Evolutionary conservation across 345 rosid genomes (phyloP).

Genomic region (Microthlaspi erraticum): DNA sequence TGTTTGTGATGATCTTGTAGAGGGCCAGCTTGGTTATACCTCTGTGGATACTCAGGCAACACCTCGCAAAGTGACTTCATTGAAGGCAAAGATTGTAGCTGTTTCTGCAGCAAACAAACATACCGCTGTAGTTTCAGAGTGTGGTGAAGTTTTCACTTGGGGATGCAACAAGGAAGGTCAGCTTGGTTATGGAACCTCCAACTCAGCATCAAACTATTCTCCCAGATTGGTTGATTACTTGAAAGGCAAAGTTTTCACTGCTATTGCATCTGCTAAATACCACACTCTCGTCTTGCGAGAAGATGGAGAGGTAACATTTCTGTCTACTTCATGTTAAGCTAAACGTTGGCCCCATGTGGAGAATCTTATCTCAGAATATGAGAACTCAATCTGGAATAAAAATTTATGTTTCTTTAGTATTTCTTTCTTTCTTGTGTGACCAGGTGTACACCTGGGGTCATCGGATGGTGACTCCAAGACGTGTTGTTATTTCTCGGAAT

Average conservation of each 20-base stretch:
- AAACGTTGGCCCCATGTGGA: not conserved
- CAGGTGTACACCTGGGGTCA: constrained; percentile 98
- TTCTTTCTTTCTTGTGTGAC: constrained; percentile 37
- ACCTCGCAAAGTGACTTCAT: constrained; percentile 89
- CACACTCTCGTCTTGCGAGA: constrained; percentile 82
- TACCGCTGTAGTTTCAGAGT: constrained; percentile 87
- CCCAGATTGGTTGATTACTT: constrained; percentile 93
- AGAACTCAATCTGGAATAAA: constrained; percentile 15
- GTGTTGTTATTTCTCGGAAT: constrained; percentile 72
- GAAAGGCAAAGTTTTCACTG: constrained; percentile 73
- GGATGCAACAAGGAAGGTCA: constrained; percentile 98
- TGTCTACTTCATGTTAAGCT: not conserved
- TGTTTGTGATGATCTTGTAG: constrained; percentile 52
- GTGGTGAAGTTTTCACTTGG: constrained; percentile 97
- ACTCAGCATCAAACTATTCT: constrained; percentile 94
- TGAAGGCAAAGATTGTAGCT: constrained; percentile 73
- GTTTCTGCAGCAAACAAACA: constrained; percentile 98
- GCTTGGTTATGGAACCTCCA: constrained; percentile 98
- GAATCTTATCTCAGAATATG: not conserved
- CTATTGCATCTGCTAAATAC: constrained; percentile 80
- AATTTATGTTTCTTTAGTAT: constrained; percentile 33
- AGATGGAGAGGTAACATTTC: constrained; percentile 82
- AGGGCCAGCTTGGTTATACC: constrained; percentile 99
- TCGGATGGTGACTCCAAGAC: constrained; percentile 91
- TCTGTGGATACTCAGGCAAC: constrained; percentile 96